Evolutionary conservation across 768 basidiomycete species (phyloP).

Genomic region (Tulasnella sp.): DNA sequence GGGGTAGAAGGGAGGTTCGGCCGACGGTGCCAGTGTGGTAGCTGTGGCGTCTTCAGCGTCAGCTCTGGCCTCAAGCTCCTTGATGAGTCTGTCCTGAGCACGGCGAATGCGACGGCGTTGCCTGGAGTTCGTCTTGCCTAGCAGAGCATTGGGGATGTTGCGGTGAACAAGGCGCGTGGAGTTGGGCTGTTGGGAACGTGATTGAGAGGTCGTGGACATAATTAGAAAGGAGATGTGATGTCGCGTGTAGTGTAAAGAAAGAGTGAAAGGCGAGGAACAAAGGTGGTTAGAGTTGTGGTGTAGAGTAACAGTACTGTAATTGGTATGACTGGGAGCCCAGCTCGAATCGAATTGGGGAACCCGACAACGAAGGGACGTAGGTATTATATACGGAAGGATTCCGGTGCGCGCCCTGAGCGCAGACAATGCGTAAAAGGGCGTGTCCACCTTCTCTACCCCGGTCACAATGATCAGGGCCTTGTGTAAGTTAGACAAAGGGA

Average conservation of each 20-base stretch:
- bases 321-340: too few species aligned
- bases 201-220: not conserved
- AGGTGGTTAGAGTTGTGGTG: not conserved
- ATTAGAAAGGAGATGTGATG: not conserved
- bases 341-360: too few species aligned
- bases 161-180: too few species aligned
- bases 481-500: too few species aligned
- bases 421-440: too few species aligned
- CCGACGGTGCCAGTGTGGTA: too few species aligned
- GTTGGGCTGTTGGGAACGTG: not conserved
- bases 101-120: constrained; percentile 2
- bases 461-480: too few species aligned
- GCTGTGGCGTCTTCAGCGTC: not conserved
- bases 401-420: too few species aligned
- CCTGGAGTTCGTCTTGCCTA: constrained; percentile 1
- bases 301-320: not conserved
- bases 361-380: too few species aligned
- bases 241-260: not conserved
- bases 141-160: not conserved
- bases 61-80: not conserved
- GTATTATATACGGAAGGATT: too few species aligned
- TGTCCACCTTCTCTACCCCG: too few species aligned
- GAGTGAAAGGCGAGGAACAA: not conserved
- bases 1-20: too few species aligned
- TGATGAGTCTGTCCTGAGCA: not conserved